Evolutionary conservation across 495 filamentous ascomycete genomes (phyloP).

Genomic region (Symbiotaphrina buchneri): DNA sequence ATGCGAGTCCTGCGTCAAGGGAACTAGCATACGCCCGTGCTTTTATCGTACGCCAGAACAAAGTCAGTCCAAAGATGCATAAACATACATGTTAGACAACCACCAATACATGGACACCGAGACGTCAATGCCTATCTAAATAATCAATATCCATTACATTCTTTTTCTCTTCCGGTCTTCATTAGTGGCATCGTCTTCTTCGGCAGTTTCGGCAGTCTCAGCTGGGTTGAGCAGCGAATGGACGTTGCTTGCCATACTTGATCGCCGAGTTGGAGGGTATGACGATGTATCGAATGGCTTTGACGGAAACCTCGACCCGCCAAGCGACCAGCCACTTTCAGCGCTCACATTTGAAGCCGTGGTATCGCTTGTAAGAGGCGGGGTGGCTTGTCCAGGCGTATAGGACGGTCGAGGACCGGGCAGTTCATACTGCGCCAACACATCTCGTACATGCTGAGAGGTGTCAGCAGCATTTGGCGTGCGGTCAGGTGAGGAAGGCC

Average conservation of each 20-base stretch:
- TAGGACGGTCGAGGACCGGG: constrained; percentile 29
- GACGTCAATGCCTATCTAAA: too few species aligned
- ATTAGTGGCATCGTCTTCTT: constrained; percentile 34
- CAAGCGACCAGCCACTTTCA: constrained; percentile 36
- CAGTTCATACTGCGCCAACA: constrained; percentile 65
- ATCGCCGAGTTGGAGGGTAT: constrained; percentile 39
- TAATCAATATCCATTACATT: too few species aligned
- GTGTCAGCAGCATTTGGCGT: constrained; percentile 35
- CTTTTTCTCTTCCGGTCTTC: constrained; percentile 71
- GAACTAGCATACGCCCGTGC: too few species aligned
- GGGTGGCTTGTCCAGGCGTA: constrained; percentile 49
- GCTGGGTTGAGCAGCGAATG: constrained; percentile 67
- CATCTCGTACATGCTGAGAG: constrained; percentile 51
- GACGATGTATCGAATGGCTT: constrained; percentile 12
- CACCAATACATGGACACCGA: too few species aligned
- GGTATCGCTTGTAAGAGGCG: constrained; percentile 31
- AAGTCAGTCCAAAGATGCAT: too few species aligned
- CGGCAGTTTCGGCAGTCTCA: constrained; percentile 50
- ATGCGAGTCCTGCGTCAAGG: too few species aligned
- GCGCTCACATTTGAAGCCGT: constrained; percentile 19
- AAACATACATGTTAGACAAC: too few species aligned
- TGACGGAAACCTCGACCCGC: constrained; percentile 21
- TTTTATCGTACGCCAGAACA: too few species aligned
- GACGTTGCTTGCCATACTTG: constrained; percentile 57
- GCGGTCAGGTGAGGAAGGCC: constrained; percentile 70